Evolutionary conservation across 2,329 filamentous ascomycete species (phyloP).

Genomic region (Epichloe festucae): DNA sequence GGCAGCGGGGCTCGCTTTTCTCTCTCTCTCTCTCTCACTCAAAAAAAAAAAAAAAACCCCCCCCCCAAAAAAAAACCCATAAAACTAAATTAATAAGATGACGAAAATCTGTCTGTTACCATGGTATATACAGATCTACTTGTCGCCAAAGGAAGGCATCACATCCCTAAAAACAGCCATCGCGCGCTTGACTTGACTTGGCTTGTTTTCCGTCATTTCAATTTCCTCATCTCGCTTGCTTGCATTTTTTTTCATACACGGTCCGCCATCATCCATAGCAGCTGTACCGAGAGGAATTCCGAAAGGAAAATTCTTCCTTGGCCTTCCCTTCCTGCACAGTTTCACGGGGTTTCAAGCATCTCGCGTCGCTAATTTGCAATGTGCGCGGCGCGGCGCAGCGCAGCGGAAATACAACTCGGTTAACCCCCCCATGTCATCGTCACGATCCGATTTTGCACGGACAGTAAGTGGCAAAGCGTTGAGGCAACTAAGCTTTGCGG

Average conservation of each 20-base stretch:
- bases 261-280: neutral
- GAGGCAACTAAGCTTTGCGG: conserved; percentile 11
- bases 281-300: neutral
- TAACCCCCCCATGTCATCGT: neutral
- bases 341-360: too few species aligned
- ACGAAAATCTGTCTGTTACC: neutral
- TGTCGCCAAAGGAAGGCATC: neutral
- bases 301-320: neutral
- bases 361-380: neutral
- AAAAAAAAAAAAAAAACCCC: too few species aligned
- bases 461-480: neutral
- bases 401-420: too few species aligned
- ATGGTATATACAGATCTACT: neutral
- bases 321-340: neutral
- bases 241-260: neutral
- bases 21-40: too few species aligned
- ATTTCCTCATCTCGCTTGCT: neutral
- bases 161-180: neutral
- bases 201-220: neutral
- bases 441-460: neutral
- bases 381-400: neutral
- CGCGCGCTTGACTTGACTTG: neutral
- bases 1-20: neutral
- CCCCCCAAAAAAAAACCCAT: too few species aligned
- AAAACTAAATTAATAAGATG: neutral